Conservation (phyloP, 352 stramenopile genomes). For the Phytophthora constricta region DNA sequence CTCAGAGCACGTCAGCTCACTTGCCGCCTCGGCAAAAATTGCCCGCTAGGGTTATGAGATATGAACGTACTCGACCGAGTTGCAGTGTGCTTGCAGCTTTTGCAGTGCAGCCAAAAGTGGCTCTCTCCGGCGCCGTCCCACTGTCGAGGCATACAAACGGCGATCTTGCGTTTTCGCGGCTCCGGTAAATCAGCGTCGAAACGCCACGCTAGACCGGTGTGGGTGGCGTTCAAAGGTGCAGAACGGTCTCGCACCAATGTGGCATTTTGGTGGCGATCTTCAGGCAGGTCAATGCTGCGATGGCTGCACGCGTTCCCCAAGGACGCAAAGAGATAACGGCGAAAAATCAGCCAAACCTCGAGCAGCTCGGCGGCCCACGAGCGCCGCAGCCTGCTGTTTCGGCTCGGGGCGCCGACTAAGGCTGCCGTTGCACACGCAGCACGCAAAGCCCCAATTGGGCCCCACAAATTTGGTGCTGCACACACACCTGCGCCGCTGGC, state of each 20-base stretch:
- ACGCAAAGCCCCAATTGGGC: not conserved
- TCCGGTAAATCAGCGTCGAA: conserved; percentile 23
- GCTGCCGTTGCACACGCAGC: conserved; percentile 22
- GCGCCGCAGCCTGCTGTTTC: too few relatives aligned
- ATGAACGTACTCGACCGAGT: conserved; percentile 27
- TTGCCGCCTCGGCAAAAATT: conserved; percentile 40
- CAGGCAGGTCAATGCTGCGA: too few relatives aligned
- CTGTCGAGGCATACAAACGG: conserved; percentile 12
- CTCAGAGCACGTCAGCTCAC: conserved; percentile 35
- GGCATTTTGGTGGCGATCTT: conserved; percentile 4
- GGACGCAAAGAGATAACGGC: conserved; percentile 1
- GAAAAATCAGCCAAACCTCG: conserved; percentile 15
- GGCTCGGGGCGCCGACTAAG: too few relatives aligned
- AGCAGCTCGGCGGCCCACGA: too few relatives aligned
- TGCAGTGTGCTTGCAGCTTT: not conserved
- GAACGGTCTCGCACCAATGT: not conserved
- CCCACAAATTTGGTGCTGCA: conserved; percentile 37
- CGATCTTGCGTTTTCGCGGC: conserved; percentile 10
- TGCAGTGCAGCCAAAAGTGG: conserved; percentile 1
- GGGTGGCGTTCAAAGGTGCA: not conserved
- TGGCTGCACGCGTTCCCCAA: too few relatives aligned
- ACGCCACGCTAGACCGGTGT: not conserved
- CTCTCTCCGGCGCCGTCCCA: conserved; percentile 12
- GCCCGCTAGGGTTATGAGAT: conserved; percentile 23
- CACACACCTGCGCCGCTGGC: too few relatives aligned